Conservation (phyloP, 331 rosid species). For the Acacia concinna region DNA sequence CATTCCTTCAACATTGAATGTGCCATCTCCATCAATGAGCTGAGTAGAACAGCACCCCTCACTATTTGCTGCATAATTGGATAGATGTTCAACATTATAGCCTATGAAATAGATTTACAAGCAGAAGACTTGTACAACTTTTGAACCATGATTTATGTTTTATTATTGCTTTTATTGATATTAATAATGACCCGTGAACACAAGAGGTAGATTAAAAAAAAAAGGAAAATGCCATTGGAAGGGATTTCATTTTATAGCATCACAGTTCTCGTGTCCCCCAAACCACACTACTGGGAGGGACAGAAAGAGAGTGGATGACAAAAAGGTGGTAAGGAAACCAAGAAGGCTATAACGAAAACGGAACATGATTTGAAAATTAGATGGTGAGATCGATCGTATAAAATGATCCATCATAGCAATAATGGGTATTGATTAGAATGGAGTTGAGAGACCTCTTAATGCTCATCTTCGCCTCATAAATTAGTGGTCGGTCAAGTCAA, state of each 20-base stretch:
- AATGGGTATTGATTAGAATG: too few relatives aligned
- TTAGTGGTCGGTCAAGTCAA: too few relatives aligned
- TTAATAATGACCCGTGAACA: slow-evolving; percentile 24
- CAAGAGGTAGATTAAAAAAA: slow-evolving; percentile 7
- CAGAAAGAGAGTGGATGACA: background rate
- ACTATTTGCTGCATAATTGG: slow-evolving; percentile 43
- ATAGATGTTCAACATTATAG: slow-evolving; percentile 27
- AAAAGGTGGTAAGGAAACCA: background rate
- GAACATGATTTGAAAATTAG: too few relatives aligned
- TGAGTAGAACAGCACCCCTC: slow-evolving; percentile 73
- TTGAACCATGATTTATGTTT: too few relatives aligned
- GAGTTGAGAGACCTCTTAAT: too few relatives aligned
- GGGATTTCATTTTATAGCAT: background rate
- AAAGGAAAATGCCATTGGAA: background rate
- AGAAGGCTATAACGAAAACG: too few relatives aligned
- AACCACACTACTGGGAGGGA: background rate
- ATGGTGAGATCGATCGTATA: background rate
- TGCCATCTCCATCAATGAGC: slow-evolving; percentile 95
- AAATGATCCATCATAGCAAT: too few relatives aligned
- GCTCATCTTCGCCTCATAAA: too few relatives aligned
- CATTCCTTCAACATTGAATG: slow-evolving; percentile 67
- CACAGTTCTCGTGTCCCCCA: background rate
- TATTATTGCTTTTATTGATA: background rate
- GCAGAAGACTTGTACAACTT: background rate
- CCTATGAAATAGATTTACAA: background rate